Evolutionary conservation across 1,139 yeast genomes (phyloP), one percentile per base, ranked within the genome.

Genomic region (Suhomyces terraborum): DNA sequence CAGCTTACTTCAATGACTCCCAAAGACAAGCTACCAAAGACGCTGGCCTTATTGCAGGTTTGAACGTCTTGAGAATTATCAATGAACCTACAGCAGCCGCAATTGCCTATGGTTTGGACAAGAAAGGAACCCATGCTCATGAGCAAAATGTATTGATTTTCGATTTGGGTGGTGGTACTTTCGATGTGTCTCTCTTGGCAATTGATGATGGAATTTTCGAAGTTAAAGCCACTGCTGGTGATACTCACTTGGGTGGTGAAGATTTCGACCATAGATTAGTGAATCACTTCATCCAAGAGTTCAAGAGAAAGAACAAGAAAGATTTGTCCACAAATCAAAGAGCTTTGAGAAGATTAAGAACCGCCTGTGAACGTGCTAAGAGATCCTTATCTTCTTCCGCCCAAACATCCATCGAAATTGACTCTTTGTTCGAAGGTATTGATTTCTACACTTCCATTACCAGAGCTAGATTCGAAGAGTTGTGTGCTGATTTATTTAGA

Each of bases 301-400:
- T 85, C 82, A 83, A 84, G 83, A 81, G 88, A 77, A 85, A 85
- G 79, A 75, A 83, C 73, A 84, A 83, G 73, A 76, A 79, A 65
- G 94, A 85, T 66, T 70, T 85, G 59, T 75, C 85, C 44, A 63
- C 76, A 44, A 85, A 85, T 73, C 87, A 85, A 62, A 83, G 94
- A 73, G 88, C 94, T 47, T 72, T 85, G 62, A 82, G 95, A 71
- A 84, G 94, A 79, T 77, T 86, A 64, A 83, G 94, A 77, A 84
- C 95, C 59, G 93, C 94, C 55, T 86, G 89, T 69, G 95, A 86
- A 77, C 85, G 93, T 71, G 94, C 95, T 50, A 86, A 86, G 87
- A 83, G 95, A 79, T 80, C 93, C 47, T 76, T 86, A 61, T 86
- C 95, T 47, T 85, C 94, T 46, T 85, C 86, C 54, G 82, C 94